Evolutionary conservation across 345 rosid genomes (phyloP), one percentile per base, ranked within the genome.

Genomic region (Populus euphratica): DNA sequence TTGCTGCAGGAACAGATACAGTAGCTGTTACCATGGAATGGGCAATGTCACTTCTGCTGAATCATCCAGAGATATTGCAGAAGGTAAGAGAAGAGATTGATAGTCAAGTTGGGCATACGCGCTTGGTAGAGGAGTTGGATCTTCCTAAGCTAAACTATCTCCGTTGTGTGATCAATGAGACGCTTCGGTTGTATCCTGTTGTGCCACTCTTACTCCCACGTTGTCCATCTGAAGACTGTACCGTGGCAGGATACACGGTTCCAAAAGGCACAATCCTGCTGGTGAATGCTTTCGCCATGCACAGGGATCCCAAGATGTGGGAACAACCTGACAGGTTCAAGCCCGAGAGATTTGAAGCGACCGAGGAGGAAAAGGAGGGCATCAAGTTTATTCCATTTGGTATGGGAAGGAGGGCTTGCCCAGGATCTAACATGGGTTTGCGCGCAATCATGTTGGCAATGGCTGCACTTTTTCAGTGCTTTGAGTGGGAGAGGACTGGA

Each of bases 31-130:
- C 84, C 14, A 70, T 86, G 70, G 87, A 78, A 54, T 86, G 89
- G 84, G 83, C 83, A 38, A 78, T 84, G 81, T 73, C 89, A 14
- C 78, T 78, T 49, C 84, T 86, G 31, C 82, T 86, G 8, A 84
- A 82, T 59, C 74, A 84, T 78, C 87, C 84, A 2, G 69, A 74
- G n/a, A 69, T 17, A 29, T 13, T 80, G 74, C 9, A 68, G 6
- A 80, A 47, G 72, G 86, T 64, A 2, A 66, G 38, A 5, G 17
- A 52, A n/a, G 86, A 82, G 61, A 82, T 86, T 21, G 70, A 73
- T 16, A 23, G 64, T 29, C 39, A 41, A 1, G 73, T 80, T 3
- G 83, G 87, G 44, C 33, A 39, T 14, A 76, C 72, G 23, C 80
- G 39, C 12, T 35, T 78, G 39, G 8, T 86, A 11, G 73, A 80